Evolutionary conservation across 768 basidiomycete genomes (phyloP), one percentile per base, ranked within the genome.

Genomic region (Nidularia sp.): DNA sequence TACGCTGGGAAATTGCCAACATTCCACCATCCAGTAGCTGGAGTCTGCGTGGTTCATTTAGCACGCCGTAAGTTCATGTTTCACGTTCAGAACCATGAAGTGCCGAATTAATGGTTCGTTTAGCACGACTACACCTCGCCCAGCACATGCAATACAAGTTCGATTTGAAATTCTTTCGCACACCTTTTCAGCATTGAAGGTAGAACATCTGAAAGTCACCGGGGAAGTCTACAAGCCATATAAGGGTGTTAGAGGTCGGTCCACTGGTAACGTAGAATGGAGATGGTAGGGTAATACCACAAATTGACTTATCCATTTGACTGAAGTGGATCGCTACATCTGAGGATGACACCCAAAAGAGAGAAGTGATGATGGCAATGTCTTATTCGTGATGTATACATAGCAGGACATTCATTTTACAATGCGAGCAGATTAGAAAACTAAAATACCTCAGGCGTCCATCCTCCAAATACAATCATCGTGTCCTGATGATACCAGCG

Each of bases 401-500:
- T 25, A 25, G 25, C 25, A 25, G 25, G 25, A 25, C 3, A 25
- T 25, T 25, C 25, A 25, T 25, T 25, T 25, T 25, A 25, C 25
- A 25, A 25, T 25, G 25, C 25, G 25, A 25, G 25, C 25, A 25
- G 25, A 25, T 25, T 25, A 25, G 25, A 25, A 25, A 25, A 25
- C 25, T 3, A 25, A 25, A 3, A 25, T 25, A 25, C 25, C 25
- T 3, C 25, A 25, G 3, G 25, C 25, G 25, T 25, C 25, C 25
- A 25, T 25, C 25, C 25, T 25, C 25, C 25, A 25, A 25, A 25
- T 3, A 42, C 39, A 34, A 47, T 83, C 71, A 90, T 61, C 90
- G 77, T 32, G 93, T 94, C 72, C 80, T 84, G 74, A 98, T 95
- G 63, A 98, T 90, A 52, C 95, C 96, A 31, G 93, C 93, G 52